Evolutionary conservation across 106 monocot genomes (phyloP).

Genomic region (Apostasia shenzhenica): DNA sequence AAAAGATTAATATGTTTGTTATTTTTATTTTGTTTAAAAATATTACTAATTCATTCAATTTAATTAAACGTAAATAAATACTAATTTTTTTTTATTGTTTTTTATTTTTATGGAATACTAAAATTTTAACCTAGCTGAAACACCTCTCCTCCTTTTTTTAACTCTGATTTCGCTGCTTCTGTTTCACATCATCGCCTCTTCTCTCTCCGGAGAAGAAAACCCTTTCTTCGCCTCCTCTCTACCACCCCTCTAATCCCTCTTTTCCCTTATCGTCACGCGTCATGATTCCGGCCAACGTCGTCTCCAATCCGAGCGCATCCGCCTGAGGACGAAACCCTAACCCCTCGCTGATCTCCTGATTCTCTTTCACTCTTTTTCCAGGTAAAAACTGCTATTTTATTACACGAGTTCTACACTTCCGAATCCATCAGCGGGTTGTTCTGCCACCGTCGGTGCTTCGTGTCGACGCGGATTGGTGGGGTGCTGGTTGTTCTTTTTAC

Average conservation of each 20-base stretch:
- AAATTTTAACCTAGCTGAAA: background rate
- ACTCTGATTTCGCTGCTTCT: background rate
- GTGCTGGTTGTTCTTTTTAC: too few relatives aligned
- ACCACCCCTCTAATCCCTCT: background rate
- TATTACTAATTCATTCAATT: too few relatives aligned
- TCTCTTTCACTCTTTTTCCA: background rate
- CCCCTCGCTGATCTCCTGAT: background rate
- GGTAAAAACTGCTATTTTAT: background rate
- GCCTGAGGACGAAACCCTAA: slow-evolving; percentile 7
- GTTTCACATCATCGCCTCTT: background rate
- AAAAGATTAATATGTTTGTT: too few relatives aligned
- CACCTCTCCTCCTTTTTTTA: background rate
- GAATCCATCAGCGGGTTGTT: background rate
- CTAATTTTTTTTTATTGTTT: too few relatives aligned
- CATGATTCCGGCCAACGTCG: background rate
- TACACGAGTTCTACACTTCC: background rate
- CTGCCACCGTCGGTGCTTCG: too few relatives aligned
- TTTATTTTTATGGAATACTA: too few relatives aligned
- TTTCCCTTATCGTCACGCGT: background rate
- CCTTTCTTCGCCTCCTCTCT: background rate
- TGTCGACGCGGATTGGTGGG: background rate
- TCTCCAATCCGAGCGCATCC: background rate
- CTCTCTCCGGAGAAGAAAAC: background rate
- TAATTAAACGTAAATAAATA: too few relatives aligned
- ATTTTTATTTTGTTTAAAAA: too few relatives aligned